Percentiles rank a stretch among this genome's conserved stretches.
phyloP scores from a whole-genome alignment of 106 monocot species.

The Agapanthus africanus region DNA sequence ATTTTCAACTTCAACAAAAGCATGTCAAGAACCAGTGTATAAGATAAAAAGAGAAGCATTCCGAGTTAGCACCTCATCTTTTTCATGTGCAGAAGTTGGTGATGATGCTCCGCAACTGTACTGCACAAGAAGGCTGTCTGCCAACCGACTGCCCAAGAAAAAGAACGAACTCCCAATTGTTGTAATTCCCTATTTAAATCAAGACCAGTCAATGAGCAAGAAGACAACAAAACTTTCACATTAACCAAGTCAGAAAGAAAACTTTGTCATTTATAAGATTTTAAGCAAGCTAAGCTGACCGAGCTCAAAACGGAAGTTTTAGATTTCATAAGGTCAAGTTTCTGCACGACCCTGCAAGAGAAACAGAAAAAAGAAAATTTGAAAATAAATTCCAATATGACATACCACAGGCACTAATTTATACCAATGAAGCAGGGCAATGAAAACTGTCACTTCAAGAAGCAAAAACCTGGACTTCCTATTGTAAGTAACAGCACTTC shows the following conservation, averaged over 20 bases:
- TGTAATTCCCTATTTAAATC: conserved; percentile 50
- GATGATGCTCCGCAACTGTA: conserved; percentile 53
- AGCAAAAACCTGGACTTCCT: background rate
- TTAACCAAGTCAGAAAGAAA: background rate
- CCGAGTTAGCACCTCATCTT: conserved; percentile 53
- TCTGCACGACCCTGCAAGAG: conserved; percentile 65
- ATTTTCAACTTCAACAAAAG: background rate
- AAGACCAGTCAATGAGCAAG: conserved; percentile 1
- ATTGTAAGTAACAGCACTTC: background rate
- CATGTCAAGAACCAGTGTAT: background rate
- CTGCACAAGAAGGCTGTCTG: conserved; percentile 94
- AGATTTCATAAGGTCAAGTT: conserved; percentile 84
- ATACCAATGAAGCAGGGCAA: background rate
- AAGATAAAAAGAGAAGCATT: background rate
- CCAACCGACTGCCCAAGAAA: conserved; percentile 93
- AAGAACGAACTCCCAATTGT: conserved; percentile 88
- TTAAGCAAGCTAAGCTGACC: conserved; percentile 63
- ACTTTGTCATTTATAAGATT: too few species aligned
- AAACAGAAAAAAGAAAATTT: conserved; percentile 1
- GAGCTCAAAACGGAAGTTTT: conserved; percentile 90
- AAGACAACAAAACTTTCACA: background rate
- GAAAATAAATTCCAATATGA: background rate
- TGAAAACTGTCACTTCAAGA: background rate
- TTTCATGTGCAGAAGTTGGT: conserved; percentile 28
- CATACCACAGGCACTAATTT: background rate